phyloP scores from a whole-genome alignment of 345 rosid species.

The Rhizophora apiculata region DNA sequence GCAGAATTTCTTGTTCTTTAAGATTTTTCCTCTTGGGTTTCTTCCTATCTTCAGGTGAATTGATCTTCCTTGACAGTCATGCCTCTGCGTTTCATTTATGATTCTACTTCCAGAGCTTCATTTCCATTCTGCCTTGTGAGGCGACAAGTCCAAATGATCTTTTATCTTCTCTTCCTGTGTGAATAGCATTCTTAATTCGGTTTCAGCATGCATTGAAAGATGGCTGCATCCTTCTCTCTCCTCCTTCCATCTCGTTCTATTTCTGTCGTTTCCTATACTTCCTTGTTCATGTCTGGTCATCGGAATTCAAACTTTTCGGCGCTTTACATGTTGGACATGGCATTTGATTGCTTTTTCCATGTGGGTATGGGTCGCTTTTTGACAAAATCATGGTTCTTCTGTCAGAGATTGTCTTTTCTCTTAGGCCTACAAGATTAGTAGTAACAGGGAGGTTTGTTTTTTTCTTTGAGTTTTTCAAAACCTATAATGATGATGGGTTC shows the following conservation, averaged over 20 bases:
- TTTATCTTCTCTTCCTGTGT: neutral
- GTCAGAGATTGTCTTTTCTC: conserved; percentile 1
- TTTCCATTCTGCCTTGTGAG: neutral
- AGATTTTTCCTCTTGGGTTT: conserved; percentile 22
- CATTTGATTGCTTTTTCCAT: conserved; percentile 26
- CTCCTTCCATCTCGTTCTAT: neutral
- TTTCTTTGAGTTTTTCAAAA: neutral
- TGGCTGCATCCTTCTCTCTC: neutral
- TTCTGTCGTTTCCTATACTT: neutral
- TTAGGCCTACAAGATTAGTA: neutral
- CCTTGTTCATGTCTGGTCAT: neutral
- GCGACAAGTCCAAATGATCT: neutral
- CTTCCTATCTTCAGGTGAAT: conserved; percentile 37
- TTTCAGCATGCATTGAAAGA: neutral
- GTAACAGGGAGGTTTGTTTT: neutral
- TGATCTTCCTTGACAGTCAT: conserved; percentile 3
- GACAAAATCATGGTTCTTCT: conserved; percentile 15
- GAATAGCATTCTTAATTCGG: neutral
- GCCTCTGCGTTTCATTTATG: neutral
- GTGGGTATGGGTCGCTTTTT: conserved; percentile 18
- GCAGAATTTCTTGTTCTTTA: conserved; percentile 11
- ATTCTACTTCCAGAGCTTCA: neutral
- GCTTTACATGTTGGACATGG: conserved; percentile 19
- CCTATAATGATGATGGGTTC: conserved; percentile 21
- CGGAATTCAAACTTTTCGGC: conserved; percentile 11